A percentile compares a stretch with the other conserved stretches of the same genome.
These are phyloP conservation scores for Metschnikowia lachancei DNA, from an alignment of 805 yeast genomes.

Conservation along the genomic window DNA sequence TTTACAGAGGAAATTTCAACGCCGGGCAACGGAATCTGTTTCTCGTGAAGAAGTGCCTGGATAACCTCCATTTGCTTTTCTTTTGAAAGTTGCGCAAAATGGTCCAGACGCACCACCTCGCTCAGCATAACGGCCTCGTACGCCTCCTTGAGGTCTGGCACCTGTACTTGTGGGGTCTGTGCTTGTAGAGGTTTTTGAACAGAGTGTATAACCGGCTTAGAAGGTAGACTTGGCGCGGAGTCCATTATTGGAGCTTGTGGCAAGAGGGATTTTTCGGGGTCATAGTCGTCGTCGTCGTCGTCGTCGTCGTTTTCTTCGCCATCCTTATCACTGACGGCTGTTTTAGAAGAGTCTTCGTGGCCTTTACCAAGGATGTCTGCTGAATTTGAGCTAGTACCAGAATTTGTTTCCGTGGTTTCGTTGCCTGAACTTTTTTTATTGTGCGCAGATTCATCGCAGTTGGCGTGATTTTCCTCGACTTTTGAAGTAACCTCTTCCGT, in stretches of 20 bases:
- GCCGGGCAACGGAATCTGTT: conserved; percentile 29
- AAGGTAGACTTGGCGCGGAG: conserved; percentile 9
- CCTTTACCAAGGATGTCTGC: too few relatives aligned
- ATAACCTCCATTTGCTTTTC: conserved; percentile 33
- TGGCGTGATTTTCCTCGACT: background rate
- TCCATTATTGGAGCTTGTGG: background rate
- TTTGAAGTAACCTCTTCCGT: background rate
- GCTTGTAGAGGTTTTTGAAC: conserved; percentile 16
- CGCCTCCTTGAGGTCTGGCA: conserved; percentile 28
- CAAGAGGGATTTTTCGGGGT: conserved; percentile 23
- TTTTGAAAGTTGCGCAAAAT: conserved; percentile 37
- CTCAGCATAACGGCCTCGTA: conserved; percentile 38
- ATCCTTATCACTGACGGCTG: background rate
- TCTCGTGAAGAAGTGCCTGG: conserved; percentile 38
- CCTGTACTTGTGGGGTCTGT: conserved; percentile 5
- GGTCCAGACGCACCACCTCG: conserved; percentile 33
- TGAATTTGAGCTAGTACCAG: too few relatives aligned
- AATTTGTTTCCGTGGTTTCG: too few relatives aligned
- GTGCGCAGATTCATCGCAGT: too few relatives aligned
- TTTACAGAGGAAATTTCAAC: too few relatives aligned
- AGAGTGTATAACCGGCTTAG: conserved; percentile 15
- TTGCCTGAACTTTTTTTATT: too few relatives aligned
- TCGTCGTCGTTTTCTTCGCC: background rate
- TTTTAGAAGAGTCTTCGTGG: background rate
- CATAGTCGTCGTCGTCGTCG: conserved; percentile 24